Evolutionary conservation across 2,329 filamentous ascomycete species (phyloP).

Genomic region (Fulvia fulva): DNA sequence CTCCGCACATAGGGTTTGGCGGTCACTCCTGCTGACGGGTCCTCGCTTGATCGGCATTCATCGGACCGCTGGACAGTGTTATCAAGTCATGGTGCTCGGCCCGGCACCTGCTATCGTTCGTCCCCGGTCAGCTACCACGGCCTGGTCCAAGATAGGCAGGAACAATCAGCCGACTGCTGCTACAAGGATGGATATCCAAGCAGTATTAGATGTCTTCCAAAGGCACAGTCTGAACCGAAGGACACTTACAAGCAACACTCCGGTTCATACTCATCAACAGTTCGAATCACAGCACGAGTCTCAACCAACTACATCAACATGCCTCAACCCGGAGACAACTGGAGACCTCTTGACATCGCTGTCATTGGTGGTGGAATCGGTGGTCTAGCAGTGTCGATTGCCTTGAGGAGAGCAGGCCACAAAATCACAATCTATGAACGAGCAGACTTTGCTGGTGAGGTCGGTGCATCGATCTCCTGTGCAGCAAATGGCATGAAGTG

Average conservation of each 20-base stretch:
- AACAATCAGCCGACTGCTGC: not conserved
- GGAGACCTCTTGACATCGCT: conserved; percentile 29
- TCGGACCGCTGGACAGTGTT: not conserved
- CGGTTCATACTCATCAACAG: not conserved
- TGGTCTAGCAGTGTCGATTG: conserved; percentile 49
- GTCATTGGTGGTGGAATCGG: conserved; percentile 54
- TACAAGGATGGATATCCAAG: conserved; percentile 8
- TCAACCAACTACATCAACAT: not conserved
- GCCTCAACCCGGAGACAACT: conserved; percentile 17
- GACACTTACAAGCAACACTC: not conserved
- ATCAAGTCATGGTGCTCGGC: not conserved
- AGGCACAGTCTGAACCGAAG: conserved; percentile 4
- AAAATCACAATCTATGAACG: conserved; percentile 60
- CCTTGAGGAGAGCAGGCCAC: conserved; percentile 53
- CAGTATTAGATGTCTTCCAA: conserved; percentile 14
- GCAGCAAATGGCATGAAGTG: conserved; percentile 67
- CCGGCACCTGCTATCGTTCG: not conserved
- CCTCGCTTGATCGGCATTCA: not conserved
- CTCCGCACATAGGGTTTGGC: not conserved
- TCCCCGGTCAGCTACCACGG: not conserved
- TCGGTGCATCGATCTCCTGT: conserved; percentile 64
- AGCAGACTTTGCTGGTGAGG: conserved; percentile 63
- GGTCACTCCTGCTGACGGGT: not conserved
- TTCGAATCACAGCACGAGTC: not conserved
- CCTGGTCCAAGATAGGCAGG: not conserved